These are phyloP conservation scores for Sphaerulina populicola DNA, from an alignment of 2,329 filamentous ascomycete genomes.

Conservation along the genomic window DNA sequence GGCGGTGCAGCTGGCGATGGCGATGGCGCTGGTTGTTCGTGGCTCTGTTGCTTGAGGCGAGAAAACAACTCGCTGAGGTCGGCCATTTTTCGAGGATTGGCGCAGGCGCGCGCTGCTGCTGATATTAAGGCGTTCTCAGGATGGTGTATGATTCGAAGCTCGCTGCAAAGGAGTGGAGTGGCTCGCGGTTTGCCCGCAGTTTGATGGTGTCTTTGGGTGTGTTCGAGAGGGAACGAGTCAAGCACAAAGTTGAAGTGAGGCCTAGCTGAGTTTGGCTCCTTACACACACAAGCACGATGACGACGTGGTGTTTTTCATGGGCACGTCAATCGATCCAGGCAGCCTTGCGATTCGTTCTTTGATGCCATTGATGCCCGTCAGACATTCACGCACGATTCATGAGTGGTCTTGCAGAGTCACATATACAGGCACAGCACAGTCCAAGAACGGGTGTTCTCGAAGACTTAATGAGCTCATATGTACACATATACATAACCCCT, in stretches of 20 bases:
- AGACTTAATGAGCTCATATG: not conserved
- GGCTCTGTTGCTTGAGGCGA: conserved; percentile 35
- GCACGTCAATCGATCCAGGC: not conserved
- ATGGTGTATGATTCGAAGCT: conserved; percentile 1
- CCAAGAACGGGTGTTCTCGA: not conserved
- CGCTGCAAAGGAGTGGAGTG: not conserved
- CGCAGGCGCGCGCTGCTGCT: conserved; percentile 12
- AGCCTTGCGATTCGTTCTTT: not conserved
- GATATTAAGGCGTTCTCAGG: conserved; percentile 2
- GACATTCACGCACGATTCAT: not conserved
- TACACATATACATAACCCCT: not conserved
- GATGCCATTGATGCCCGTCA: conserved; percentile 4
- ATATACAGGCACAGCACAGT: not conserved
- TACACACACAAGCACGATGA: not conserved
- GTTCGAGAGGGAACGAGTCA: not conserved
- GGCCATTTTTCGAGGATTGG: conserved; percentile 29
- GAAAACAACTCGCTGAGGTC: conserved; percentile 40
- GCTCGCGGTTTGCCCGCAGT: not conserved
- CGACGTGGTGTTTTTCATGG: not conserved
- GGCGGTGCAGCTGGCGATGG: conserved; percentile 25
- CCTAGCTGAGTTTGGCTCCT: not conserved
- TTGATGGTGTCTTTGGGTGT: not conserved
- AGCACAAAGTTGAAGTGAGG: not conserved
- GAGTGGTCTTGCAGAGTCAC: not conserved
- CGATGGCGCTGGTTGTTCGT: conserved; percentile 36